Evolutionary conservation across 75 land plant genomes (phyloP), one percentile per base, ranked within the genome.

Genomic region (Sequoiadendron giganteum): DNA sequence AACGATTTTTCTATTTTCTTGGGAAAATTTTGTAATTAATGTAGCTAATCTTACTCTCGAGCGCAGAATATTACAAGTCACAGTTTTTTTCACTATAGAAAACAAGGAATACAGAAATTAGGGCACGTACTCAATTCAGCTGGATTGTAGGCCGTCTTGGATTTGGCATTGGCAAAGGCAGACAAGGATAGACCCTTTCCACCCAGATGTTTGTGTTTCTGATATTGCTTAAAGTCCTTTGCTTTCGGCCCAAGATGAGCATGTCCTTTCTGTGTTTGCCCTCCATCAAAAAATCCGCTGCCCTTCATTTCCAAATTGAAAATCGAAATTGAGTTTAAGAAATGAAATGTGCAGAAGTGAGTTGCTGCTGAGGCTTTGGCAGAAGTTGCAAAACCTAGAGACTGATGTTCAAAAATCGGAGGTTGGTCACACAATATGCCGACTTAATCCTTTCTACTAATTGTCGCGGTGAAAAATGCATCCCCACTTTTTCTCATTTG

Each of bases 111-210:
- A 16, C 38, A 73, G 38, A 73, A 73, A 3, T 34, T 73, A 73
- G 30, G 49, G 68, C n/a, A 68, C 77, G 85, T 89, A 92, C 94
- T 93, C 42, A 91, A 87, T 19, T 87, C 25, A 28, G 92, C 83
- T 39, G 94, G 94, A 47, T 93, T 94, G 89, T 91, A 89, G 55
- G 47, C 56, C 3, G 87, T 78, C 43, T 39, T 56, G 36, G 95
- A 89, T 76, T 92, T 92, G 32, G 90, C 90, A 73, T 90, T 94
- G 6, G 93, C 91, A 52, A 92, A 94, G 80, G 93, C 88, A 56
- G 90, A 89, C 16, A 94, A 92, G 1, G 95, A 91, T 16, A 92
- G 90, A 4, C 91, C 91, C 16, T 89, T 92, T 56, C 90, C 89
- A 2, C 90, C 90, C 40, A 75, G 28, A 30, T 78, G 81, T 72